Conservation (phyloP, 2,329 filamentous ascomycete genomes). For the Capronia americana region DNA sequence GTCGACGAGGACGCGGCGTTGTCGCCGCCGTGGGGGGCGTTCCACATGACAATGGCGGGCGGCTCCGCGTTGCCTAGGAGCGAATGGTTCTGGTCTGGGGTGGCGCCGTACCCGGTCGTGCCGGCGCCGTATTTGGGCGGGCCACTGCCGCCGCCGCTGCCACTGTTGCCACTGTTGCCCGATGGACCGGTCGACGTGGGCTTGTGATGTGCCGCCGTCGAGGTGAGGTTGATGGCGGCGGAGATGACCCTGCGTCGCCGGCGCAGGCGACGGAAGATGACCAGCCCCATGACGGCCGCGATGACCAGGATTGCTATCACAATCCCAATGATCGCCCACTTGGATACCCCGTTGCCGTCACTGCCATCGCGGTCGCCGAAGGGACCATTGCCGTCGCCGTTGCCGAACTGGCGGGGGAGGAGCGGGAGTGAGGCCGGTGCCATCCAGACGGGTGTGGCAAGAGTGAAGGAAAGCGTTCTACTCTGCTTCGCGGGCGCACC, state of each 20-base stretch:
- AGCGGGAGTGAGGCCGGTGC: constrained; percentile 8
- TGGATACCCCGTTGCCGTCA: neutral
- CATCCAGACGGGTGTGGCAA: neutral
- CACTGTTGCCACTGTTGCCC: neutral
- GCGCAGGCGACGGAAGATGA: constrained; percentile 14
- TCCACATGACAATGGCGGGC: constrained; percentile 24
- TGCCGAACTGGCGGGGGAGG: constrained; percentile 18
- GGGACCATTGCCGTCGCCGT: neutral
- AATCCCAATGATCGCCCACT: constrained; percentile 15
- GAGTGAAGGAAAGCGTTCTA: neutral
- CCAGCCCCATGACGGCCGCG: constrained; percentile 1
- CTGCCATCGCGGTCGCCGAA: neutral
- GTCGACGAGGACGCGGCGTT: constrained; percentile 16
- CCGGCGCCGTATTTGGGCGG: constrained; percentile 14
- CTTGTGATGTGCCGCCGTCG: constrained; percentile 1
- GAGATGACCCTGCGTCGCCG: neutral
- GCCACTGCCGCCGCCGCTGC: neutral
- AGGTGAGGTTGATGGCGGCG: constrained; percentile 9
- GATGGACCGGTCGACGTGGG: neutral
- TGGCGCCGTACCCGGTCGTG: constrained; percentile 15
- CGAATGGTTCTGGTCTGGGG: constrained; percentile 23
- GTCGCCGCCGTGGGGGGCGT: neutral
- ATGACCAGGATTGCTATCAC: constrained; percentile 15
- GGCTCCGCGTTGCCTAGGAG: constrained; percentile 20
- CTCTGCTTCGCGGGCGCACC: neutral